phyloP scores from a whole-genome alignment of 805 yeast genomes.

The Danielia oregonensis region DNA sequence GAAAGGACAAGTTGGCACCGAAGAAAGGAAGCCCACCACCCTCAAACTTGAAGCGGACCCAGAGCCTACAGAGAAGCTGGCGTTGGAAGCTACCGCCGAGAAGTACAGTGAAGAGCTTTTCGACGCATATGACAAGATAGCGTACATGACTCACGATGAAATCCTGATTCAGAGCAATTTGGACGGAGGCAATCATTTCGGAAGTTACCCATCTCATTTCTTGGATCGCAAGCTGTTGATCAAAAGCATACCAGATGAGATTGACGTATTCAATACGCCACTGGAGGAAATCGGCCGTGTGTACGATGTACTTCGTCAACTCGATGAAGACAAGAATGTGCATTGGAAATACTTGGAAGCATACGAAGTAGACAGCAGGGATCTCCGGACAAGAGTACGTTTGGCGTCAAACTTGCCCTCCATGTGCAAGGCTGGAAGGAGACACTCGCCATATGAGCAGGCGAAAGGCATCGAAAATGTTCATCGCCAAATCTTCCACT shows the following conservation, averaged over 20 bases:
- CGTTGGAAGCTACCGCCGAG: slow-evolving; percentile 1
- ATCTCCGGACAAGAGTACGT: slow-evolving; percentile 24
- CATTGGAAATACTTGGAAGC: slow-evolving; percentile 35
- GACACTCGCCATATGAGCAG: slow-evolving; percentile 28
- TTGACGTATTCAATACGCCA: slow-evolving; percentile 30
- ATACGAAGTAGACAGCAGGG: slow-evolving; percentile 29
- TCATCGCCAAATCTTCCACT: slow-evolving; percentile 27
- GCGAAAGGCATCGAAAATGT: slow-evolving; percentile 28
- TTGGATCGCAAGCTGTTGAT: slow-evolving; percentile 29
- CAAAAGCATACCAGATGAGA: slow-evolving; percentile 32
- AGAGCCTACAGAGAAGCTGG: neutral
- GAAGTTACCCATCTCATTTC: slow-evolving; percentile 31
- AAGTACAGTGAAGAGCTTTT: slow-evolving; percentile 11
- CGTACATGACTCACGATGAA: slow-evolving; percentile 38
- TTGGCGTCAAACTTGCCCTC: slow-evolving; percentile 35
- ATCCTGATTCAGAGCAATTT: slow-evolving; percentile 31
- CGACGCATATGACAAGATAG: slow-evolving; percentile 25
- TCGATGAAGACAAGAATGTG: slow-evolving; percentile 36
- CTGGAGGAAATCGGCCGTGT: slow-evolving; percentile 27
- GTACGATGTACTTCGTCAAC: slow-evolving; percentile 26
- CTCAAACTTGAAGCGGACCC: neutral
- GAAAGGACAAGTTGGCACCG: slow-evolving; percentile 24
- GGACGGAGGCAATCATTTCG: slow-evolving; percentile 33
- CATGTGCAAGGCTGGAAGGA: slow-evolving; percentile 34
- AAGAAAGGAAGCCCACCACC: neutral